A percentile compares a stretch with the other conserved stretches of the same genome.
Evolutionary conservation across 208 protist species (phyloP).

Genomic region (Acanthamoeba healyi): DNA sequence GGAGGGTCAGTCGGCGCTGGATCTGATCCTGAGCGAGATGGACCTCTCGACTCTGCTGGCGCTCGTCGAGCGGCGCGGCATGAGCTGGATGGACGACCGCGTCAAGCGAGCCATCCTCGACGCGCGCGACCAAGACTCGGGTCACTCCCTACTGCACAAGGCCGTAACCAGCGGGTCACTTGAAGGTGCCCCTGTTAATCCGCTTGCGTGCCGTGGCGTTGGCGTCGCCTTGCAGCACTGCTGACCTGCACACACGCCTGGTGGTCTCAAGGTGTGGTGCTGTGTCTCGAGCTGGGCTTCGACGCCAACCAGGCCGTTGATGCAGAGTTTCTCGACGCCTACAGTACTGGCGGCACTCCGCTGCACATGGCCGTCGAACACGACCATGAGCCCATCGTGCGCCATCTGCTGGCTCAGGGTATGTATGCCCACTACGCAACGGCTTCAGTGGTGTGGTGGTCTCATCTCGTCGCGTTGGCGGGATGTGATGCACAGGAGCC

Average conservation of each 20-base stretch:
- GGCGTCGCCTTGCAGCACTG: neutral
- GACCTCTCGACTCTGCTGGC: neutral
- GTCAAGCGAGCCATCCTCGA: neutral
- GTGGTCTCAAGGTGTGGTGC: neutral
- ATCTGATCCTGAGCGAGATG: neutral
- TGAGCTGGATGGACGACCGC: constrained; percentile 5
- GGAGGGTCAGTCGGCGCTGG: neutral
- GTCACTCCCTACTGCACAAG: constrained; percentile 15
- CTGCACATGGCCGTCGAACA: constrained; percentile 22
- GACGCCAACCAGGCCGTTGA: neutral
- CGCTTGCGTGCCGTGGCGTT: too few relatives aligned
- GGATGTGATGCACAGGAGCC: too few relatives aligned
- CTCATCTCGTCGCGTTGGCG: too few relatives aligned
- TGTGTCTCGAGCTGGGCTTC: constrained; percentile 10
- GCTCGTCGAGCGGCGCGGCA: neutral
- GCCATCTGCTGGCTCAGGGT: neutral
- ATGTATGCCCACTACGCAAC: too few relatives aligned
- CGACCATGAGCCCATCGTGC: neutral
- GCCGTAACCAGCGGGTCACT: neutral
- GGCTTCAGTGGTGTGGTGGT: too few relatives aligned
- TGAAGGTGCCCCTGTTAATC: neutral
- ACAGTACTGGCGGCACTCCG: neutral
- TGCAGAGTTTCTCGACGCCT: neutral
- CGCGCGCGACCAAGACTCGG: constrained; percentile 1
- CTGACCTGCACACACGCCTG: neutral